Evolutionary conservation across 371 early-diverging fungal genomes (phyloP), one percentile per base, ranked within the genome.

Genomic region (Pancytospora philotis): DNA sequence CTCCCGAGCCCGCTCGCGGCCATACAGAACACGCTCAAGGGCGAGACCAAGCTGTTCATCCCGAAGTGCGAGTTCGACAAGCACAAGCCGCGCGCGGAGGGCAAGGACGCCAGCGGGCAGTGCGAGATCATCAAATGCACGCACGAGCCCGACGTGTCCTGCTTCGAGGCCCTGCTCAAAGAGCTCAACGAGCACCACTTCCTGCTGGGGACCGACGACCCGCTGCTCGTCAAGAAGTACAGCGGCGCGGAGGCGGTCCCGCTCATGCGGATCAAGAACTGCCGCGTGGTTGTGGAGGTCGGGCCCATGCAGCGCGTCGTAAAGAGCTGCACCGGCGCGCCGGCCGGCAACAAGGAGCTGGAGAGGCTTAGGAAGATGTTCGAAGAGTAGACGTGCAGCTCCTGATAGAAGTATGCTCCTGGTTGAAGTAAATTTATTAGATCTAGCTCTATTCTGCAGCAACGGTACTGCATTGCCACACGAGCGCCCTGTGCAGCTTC

Each of bases 31-130:
- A 31, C 58, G 35, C 62, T 74, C 34, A 62, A 58, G 34, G 41
- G 25, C 25, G 36, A 65, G 25, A 69, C 74, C 10, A 74, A 69
- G 32, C 50, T 69, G 16, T 69, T 48, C 41, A 37, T 74, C 28
- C 60, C 74, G 1, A 70, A 74, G 37, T 74, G 74, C 45, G 57
- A 49, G 3, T 74, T 55, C 32, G 59, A 67, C 16, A 68, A 68
- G 62, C 59, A 68, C 30, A 67, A 57, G 34, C 55, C 50, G 22
- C 16, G 28, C 0, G n/a, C 41, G 16, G 38, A 48, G 67, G 13
- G 31, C 4, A 61, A 51, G 52, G 53, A 72, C 1, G 52, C 32
- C 8, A 51, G 45, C 41, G 67, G 67, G 8, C 32, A 66, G 27
- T 68, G 68, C 32, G 25, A 66, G 19, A 66, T 66, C 10, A 66